phyloP scores from a whole-genome alignment of 176 grass and related monocot genomes.

The Juncus effusus region DNA sequence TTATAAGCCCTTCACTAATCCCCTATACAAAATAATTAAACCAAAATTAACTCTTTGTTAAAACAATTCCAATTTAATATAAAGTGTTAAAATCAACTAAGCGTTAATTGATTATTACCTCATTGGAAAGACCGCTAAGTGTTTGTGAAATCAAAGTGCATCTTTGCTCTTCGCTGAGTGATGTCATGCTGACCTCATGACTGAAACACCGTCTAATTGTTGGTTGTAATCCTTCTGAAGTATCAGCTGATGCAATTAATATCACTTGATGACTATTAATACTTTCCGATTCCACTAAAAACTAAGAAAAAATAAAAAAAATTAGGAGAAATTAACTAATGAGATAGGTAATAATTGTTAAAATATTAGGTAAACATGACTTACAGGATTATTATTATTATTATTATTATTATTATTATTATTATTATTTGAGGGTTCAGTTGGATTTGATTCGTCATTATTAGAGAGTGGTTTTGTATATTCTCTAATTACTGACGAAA shows the following conservation, averaged over 20 bases:
- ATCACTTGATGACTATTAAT: constrained; percentile 59
- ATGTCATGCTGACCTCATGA: constrained; percentile 85
- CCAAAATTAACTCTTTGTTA: constrained; percentile 2
- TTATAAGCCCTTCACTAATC: constrained; percentile 62
- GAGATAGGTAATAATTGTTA: not conserved
- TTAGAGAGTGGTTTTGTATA: constrained; percentile 53
- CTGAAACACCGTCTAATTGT: constrained; percentile 80
- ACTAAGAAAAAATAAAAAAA: constrained; percentile 40
- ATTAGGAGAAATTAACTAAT: constrained; percentile 24
- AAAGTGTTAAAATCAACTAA: constrained; percentile 1
- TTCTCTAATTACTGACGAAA: constrained; percentile 70
- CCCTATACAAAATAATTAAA: constrained; percentile 46
- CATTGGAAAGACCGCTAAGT: constrained; percentile 47
- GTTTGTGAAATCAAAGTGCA: constrained; percentile 66
- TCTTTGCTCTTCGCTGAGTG: constrained; percentile 76
- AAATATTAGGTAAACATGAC: not conserved
- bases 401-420: constrained; percentile 17
- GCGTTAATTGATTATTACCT: constrained; percentile 35
- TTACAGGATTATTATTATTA: too few species aligned
- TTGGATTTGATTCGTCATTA: constrained; percentile 35
- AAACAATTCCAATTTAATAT: not conserved
- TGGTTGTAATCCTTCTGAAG: constrained; percentile 68
- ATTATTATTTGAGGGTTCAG: constrained; percentile 34
- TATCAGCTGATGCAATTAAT: constrained; percentile 75
- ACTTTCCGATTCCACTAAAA: constrained; percentile 54